A percentile compares a stretch with the other conserved stretches of the same genome.
These are phyloP conservation scores for Barnettozyma hawaiiensis DNA, from an alignment of 1,139 yeast species.

Conservation along the genomic window DNA sequence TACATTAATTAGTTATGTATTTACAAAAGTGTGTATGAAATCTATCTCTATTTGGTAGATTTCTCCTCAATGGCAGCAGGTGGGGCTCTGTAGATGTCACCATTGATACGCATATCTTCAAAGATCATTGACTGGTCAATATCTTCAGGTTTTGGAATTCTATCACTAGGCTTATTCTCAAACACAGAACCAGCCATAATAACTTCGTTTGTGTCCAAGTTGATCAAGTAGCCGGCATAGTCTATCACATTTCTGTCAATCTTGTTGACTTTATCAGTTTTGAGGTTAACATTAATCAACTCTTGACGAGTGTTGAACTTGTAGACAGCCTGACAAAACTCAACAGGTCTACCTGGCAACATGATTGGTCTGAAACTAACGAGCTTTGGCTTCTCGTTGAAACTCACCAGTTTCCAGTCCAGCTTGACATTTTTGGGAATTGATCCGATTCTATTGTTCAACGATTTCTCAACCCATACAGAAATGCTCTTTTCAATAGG, in stretches of 20 bases:
- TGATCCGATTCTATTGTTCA: conserved; percentile 42
- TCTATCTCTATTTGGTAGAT: conserved; percentile 2
- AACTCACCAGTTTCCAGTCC: conserved; percentile 71
- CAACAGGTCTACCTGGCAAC: conserved; percentile 54
- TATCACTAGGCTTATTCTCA: conserved; percentile 47
- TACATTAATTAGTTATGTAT: conserved; percentile 6
- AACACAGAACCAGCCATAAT: conserved; percentile 77
- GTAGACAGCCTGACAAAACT: conserved; percentile 70
- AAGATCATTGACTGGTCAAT: conserved; percentile 32
- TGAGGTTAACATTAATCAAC: conserved; percentile 45
- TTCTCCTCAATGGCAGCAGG: conserved; percentile 20
- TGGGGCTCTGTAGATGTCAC: conserved; percentile 45
- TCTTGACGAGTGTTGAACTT: conserved; percentile 70
- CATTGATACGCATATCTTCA: conserved; percentile 42
- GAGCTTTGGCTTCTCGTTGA: conserved; percentile 67
- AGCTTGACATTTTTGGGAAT: conserved; percentile 57
- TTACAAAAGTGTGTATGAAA: conserved; percentile 1
- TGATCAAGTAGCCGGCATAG: conserved; percentile 69
- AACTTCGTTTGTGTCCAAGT: conserved; percentile 62
- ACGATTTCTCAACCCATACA: conserved; percentile 58
- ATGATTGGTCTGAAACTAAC: conserved; percentile 64
- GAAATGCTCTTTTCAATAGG: conserved; percentile 42
- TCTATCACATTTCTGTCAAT: conserved; percentile 61
- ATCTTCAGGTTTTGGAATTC: conserved; percentile 32
- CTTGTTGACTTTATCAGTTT: conserved; percentile 40